phyloP scores from a whole-genome alignment of 73 alveolate species.

The Tetrahymena elliotti region DNA sequence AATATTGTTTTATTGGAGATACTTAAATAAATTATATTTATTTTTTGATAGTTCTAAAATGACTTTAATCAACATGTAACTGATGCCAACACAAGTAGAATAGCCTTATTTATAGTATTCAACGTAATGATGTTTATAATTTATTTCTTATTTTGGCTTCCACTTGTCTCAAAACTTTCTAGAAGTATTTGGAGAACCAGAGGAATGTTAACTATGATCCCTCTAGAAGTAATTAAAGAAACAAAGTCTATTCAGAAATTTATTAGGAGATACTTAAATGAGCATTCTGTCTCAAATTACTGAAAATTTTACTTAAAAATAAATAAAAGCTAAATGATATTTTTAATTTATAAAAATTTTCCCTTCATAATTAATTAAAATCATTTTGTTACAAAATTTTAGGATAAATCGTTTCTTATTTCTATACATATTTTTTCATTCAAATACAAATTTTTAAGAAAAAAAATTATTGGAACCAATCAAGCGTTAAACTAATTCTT shows the following conservation, averaged over 20 bases:
- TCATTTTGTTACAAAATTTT: not conserved
- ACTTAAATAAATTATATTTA: not conserved
- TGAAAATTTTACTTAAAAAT: not conserved
- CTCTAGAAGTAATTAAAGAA: conserved; percentile 14
- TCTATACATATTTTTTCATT: too few relatives aligned
- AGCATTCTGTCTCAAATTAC: not conserved
- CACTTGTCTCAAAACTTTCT: conserved; percentile 11
- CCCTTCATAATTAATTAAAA: not conserved
- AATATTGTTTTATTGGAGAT: not conserved
- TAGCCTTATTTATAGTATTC: conserved; percentile 17
- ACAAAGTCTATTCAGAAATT: conserved; percentile 12
- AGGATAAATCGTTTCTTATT: too few relatives aligned
- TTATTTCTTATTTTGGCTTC: conserved; percentile 19
- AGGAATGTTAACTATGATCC: conserved; percentile 31
- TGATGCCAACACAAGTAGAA: conserved; percentile 4
- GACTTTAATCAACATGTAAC: conserved; percentile 2
- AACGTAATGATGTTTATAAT: conserved; percentile 8
- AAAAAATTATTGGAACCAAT: too few relatives aligned
- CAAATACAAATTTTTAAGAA: too few relatives aligned
- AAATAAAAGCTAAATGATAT: not conserved
- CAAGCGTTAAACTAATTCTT: too few relatives aligned
- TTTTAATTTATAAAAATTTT: not conserved
- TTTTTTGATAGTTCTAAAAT: not conserved
- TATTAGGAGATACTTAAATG: conserved; percentile 5
- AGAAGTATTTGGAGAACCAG: conserved; percentile 41